Evolutionary conservation across 768 basidiomycete genomes (phyloP).

Genomic region (Sutorius australiensis): DNA sequence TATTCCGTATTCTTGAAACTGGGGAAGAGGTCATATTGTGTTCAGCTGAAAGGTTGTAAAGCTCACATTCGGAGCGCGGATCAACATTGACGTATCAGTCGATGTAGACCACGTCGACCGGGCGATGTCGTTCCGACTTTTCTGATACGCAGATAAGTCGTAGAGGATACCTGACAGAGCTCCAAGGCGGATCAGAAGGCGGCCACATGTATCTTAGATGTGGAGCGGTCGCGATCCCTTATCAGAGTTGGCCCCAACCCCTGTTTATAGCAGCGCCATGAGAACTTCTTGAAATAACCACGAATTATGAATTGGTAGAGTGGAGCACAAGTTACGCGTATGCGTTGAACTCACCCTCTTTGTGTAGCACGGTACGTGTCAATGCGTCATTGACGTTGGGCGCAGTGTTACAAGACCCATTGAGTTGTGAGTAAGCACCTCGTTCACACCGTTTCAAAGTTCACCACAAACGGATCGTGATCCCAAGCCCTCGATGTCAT

Average conservation of each 20-base stretch:
- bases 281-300: slow-evolving; percentile 1
- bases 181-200: neutral
- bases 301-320: neutral
- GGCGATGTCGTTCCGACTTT: neutral
- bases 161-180: neutral
- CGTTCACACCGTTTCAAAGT: neutral
- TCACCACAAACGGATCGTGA: neutral
- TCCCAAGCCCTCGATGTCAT: neutral
- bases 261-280: neutral
- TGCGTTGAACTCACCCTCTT: neutral
- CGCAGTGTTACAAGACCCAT: neutral
- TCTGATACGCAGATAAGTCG: neutral
- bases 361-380: slow-evolving; percentile 4
- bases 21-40: neutral
- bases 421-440: neutral
- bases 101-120: neutral
- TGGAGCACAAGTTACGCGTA: neutral
- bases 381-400: neutral
- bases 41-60: neutral
- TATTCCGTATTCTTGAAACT: neutral
- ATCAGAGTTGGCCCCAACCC: slow-evolving; percentile 2
- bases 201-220: neutral
- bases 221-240: slow-evolving; percentile 1
- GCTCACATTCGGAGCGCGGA: neutral
- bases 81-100: neutral